Evolutionary conservation across 495 filamentous ascomycete genomes (phyloP), one percentile per base, ranked within the genome.

Genomic region (Aspergillus saccharolyticus): DNA sequence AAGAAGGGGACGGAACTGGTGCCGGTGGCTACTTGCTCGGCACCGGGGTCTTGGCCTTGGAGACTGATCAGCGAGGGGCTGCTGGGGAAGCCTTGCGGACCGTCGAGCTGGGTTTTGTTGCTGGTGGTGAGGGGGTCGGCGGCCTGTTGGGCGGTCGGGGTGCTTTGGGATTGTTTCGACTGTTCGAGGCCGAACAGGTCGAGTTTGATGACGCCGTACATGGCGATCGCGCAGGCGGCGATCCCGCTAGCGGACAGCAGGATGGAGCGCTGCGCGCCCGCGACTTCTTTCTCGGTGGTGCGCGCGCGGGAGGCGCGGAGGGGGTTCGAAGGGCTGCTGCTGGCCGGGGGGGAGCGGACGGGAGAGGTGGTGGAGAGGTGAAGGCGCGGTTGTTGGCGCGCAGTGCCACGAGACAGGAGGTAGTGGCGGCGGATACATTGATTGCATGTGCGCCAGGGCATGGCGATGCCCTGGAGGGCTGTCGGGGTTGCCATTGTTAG

Each of bases 1-100:
- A 97, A 96, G 44, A 80, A 79, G 1, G 91, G 91, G 0, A 97
- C 82, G 4, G 85, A 84, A 69, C 83, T 88, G 55, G 89, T 94
- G n/a, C 92, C 90, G 2, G 91, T 95, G 3, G 80, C 72, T 0
- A 95, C 85, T 44, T 90, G 74, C 57, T 91, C 86, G 18, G 74
- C 77, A 9, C 76, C 71, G 8, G 21, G 4, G 49, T 83, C 78
- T n/a, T 86, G 82, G 3, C 81, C 80, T 28, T 77, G 64, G 15
- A 78, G 64, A 0, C 67, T 69, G 46, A 75, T 76, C 18, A 79
- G 61, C 0, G 74, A 73, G 0, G 74, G 66, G n/a, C 55, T 62
- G 30, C 62, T 65, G 1, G 70, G 59, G 60, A 77, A 76, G 0
- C 70, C 73, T 3, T 62, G 47, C 0, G 76, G 74, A 8, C 74